A percentile compares a stretch with the other conserved stretches of the same genome.
Evolutionary conservation across 208 protist genomes (phyloP).

Genomic region (Hexamita inflata): DNA sequence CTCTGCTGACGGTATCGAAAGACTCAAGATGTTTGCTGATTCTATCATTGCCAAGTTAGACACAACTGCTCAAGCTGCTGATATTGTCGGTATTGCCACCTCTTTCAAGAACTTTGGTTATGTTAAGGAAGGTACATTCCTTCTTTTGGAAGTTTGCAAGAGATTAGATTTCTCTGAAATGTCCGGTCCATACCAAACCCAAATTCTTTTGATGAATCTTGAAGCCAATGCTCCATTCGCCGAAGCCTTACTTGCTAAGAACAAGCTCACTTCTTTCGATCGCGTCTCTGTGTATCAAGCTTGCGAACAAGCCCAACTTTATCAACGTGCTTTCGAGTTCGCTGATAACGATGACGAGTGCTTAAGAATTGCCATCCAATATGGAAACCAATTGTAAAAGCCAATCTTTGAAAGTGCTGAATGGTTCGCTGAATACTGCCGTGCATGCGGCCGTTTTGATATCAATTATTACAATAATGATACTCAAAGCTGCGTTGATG

Average conservation of each 20-base stretch:
- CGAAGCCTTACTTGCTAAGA: constrained; percentile 81
- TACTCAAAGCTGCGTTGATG: neutral
- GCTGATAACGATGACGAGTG: neutral
- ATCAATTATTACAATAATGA: no score
- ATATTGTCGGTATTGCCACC: constrained; percentile 60
- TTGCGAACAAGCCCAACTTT: constrained; percentile 90
- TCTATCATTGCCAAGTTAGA: neutral
- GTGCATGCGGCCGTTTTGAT: neutral
- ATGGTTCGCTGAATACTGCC: neutral
- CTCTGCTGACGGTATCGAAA: neutral
- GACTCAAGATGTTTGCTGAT: neutral
- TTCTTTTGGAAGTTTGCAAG: constrained; percentile 86
- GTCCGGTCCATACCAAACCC: constrained; percentile 84
- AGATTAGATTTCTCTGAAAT: constrained; percentile 43
- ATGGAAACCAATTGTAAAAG: neutral
- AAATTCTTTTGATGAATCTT: constrained; percentile 97
- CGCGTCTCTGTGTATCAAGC: constrained; percentile 71
- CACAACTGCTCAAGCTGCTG: neutral
- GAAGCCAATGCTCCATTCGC: constrained; percentile 78
- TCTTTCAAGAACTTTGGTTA: constrained; percentile 77
- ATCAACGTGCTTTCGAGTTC: constrained; percentile 57
- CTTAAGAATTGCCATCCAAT: constrained; percentile 13
- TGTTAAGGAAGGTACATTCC: constrained; percentile 81
- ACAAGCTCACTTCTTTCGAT: constrained; percentile 91
- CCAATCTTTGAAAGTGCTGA: neutral